Percentiles rank a stretch among this genome's conserved stretches.
phyloP scores from a whole-genome alignment of 164 flowering plant species.

The Vitis labrusca region DNA sequence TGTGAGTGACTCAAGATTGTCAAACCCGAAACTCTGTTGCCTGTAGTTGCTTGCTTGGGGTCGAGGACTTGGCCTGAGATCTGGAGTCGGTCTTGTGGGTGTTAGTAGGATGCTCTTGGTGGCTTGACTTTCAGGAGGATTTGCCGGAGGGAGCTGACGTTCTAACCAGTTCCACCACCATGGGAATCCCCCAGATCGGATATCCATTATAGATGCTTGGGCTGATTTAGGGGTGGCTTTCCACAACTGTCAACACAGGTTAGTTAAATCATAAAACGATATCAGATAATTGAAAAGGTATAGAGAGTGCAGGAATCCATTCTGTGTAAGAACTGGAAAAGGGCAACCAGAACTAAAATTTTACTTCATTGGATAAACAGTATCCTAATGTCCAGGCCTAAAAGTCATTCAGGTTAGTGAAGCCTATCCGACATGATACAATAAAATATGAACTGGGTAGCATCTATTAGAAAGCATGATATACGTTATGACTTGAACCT shows the following conservation, averaged over 20 bases:
- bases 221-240: slow-evolving; percentile 52
- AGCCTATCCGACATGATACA: neutral
- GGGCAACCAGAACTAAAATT: neutral
- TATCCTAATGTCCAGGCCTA: too few relatives aligned
- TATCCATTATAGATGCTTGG: slow-evolving; percentile 38
- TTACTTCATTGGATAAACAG: neutral
- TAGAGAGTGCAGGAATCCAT: too few relatives aligned
- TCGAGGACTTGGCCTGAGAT: slow-evolving; percentile 38
- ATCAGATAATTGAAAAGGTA: neutral
- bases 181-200: slow-evolving; percentile 63
- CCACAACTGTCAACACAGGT: slow-evolving; percentile 41
- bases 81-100: slow-evolving; percentile 43
- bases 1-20: slow-evolving; percentile 44
- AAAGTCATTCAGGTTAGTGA: neutral
- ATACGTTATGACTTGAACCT: too few relatives aligned
- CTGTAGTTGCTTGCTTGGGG: slow-evolving; percentile 34
- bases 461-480: too few relatives aligned
- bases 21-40: slow-evolving; percentile 30
- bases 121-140: slow-evolving; percentile 31
- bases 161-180: slow-evolving; percentile 98
- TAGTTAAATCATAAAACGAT: too few relatives aligned
- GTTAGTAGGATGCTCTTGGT: slow-evolving; percentile 38
- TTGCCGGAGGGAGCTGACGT: slow-evolving; percentile 45
- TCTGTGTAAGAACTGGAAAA: neutral
- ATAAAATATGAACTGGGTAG: neutral